Evolutionary conservation across 2,329 filamentous ascomycete species (phyloP).

Genomic region (Trichophyton schoenleinii): DNA sequence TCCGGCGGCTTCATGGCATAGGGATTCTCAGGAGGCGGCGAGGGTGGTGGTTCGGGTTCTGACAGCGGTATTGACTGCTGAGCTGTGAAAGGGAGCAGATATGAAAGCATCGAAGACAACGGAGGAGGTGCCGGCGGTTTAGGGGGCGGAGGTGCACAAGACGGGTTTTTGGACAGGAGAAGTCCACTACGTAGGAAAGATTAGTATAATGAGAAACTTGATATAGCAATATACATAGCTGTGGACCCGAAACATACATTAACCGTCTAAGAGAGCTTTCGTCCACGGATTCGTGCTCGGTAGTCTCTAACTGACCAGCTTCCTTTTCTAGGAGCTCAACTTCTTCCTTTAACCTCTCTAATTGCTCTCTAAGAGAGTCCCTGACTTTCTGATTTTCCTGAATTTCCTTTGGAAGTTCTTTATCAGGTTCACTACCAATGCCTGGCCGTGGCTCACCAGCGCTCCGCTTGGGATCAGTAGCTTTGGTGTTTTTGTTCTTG

Average conservation of each 20-base stretch:
- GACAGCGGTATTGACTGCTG: conserved; percentile 14
- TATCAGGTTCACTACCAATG: neutral
- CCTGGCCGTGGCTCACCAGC: neutral
- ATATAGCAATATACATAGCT: neutral
- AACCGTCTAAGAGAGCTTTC: conserved; percentile 25
- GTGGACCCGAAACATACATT: conserved; percentile 20
- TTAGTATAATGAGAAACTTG: conserved; percentile 13
- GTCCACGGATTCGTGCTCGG: conserved; percentile 21
- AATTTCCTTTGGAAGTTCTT: conserved; percentile 17
- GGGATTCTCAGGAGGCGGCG: conserved; percentile 49
- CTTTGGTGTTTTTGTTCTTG: neutral
- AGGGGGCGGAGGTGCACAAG: conserved; percentile 16
- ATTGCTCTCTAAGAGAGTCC: conserved; percentile 43
- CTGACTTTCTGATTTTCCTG: conserved; percentile 40
- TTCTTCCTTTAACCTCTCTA: conserved; percentile 47
- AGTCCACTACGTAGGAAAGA: conserved; percentile 20
- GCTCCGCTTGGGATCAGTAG: neutral
- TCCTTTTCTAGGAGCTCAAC: conserved; percentile 46
- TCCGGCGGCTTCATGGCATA: conserved; percentile 41
- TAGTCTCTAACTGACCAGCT: conserved; percentile 35
- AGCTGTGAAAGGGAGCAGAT: conserved; percentile 30
- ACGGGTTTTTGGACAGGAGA: conserved; percentile 21
- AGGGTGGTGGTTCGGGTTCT: conserved; percentile 9
- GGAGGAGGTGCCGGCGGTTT: conserved; percentile 16
- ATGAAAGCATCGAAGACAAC: conserved; percentile 27